Evolutionary conservation across 2,329 filamentous ascomycete species (phyloP).

Genomic region (Colletotrichum navitas): DNA sequence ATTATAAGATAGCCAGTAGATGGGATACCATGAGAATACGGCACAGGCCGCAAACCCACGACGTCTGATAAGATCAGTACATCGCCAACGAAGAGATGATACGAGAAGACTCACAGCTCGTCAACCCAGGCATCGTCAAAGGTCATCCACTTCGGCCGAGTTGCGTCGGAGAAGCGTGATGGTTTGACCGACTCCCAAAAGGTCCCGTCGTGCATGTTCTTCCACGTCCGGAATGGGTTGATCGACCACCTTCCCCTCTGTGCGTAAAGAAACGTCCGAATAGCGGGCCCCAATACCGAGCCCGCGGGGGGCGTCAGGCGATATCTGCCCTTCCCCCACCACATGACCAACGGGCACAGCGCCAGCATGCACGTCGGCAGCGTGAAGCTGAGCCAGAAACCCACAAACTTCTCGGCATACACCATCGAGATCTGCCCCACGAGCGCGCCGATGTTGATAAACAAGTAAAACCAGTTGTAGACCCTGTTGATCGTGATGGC

Average conservation of each 20-base stretch:
- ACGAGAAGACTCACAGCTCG: constrained; percentile 61
- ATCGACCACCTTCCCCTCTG: constrained; percentile 77
- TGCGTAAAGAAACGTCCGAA: constrained; percentile 71
- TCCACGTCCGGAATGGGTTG: constrained; percentile 72
- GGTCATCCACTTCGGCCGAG: constrained; percentile 77
- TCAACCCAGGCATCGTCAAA: constrained; percentile 86
- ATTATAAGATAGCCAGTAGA: constrained; percentile 68
- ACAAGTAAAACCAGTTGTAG: constrained; percentile 78
- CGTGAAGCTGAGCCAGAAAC: constrained; percentile 79
- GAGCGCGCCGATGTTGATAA: constrained; percentile 79
- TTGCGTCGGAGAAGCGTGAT: constrained; percentile 66
- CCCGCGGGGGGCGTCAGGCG: constrained; percentile 70
- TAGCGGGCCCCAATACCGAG: constrained; percentile 75
- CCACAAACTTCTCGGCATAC: constrained; percentile 80
- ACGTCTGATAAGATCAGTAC: constrained; percentile 46
- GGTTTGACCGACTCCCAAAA: constrained; percentile 80
- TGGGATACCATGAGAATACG: constrained; percentile 78
- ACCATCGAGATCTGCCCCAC: constrained; percentile 75
- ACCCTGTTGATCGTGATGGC: constrained; percentile 72
- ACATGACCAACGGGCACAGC: constrained; percentile 72
- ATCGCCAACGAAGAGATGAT: neutral
- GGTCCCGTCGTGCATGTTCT: constrained; percentile 66
- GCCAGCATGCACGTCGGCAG: constrained; percentile 76
- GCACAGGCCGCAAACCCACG: constrained; percentile 76
- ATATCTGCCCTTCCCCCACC: constrained; percentile 71